These are phyloP conservation scores for Pseudoscleropodium purum DNA, from an alignment of 225 moss, liverwort and hornwort genomes.

Conservation along the genomic window DNA sequence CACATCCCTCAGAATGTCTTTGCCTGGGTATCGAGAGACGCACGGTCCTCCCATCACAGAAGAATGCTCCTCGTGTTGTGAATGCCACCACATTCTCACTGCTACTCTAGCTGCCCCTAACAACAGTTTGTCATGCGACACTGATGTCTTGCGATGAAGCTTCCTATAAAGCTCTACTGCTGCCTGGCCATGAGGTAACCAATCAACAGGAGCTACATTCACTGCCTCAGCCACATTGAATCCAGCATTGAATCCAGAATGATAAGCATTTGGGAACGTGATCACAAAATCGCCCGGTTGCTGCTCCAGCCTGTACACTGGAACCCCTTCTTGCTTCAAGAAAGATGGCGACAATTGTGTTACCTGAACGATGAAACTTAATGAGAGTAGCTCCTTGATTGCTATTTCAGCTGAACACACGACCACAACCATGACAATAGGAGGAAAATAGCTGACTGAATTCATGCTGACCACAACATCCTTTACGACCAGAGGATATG, in stretches of 20 bases:
- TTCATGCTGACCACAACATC: not conserved
- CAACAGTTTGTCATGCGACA: conserved; percentile 92
- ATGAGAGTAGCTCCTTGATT: not conserved
- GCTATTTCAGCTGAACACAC: not conserved
- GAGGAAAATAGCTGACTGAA: not conserved
- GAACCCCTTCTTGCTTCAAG: conserved; percentile 77
- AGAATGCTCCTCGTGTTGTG: conserved; percentile 12
- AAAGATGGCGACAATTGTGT: conserved; percentile 88
- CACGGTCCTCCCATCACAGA: not conserved
- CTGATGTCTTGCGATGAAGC: conserved; percentile 79
- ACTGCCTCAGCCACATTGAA: conserved; percentile 98
- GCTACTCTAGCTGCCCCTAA: conserved; percentile 73
- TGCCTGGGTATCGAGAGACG: not conserved
- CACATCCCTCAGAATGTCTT: not conserved
- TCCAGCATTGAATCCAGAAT: conserved; percentile 90
- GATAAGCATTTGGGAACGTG: conserved; percentile 92
- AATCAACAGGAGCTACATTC: conserved; percentile 92
- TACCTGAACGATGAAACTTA: conserved; percentile 41
- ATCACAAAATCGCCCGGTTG: conserved; percentile 88
- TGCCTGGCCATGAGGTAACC: conserved; percentile 91
- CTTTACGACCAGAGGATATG: not conserved
- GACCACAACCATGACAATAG: not conserved
- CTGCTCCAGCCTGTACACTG: conserved; percentile 78
- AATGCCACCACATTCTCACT: conserved; percentile 55
- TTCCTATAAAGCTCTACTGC: conserved; percentile 85